A percentile compares a stretch with the other conserved stretches of the same genome.
Conservation (phyloP, 2,329 filamentous ascomycete species). For the Fusarium kyushuense region DNA sequence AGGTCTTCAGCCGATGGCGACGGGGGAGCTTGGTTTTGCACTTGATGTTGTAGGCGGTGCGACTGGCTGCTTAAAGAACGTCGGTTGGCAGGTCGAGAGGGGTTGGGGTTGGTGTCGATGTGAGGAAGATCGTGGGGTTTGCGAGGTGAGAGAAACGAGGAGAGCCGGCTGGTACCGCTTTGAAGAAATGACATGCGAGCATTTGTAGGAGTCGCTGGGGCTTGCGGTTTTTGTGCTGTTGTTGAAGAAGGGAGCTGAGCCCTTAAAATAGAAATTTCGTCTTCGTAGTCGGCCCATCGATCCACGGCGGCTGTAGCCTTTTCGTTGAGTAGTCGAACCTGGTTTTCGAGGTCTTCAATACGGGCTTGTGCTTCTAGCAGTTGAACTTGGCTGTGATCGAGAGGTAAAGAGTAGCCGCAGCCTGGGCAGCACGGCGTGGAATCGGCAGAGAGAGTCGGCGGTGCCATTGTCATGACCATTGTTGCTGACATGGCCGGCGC, state of each 20-base stretch:
- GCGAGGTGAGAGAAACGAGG: conserved; percentile 60
- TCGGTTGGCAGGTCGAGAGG: conserved; percentile 25
- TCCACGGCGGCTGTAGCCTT: conserved; percentile 75
- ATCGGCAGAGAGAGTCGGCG: conserved; percentile 42
- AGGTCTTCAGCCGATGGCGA: conserved; percentile 62
- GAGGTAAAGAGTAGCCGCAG: conserved; percentile 60
- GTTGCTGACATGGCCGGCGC: conserved; percentile 45
- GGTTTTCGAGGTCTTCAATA: conserved; percentile 76
- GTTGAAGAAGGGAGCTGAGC: conserved; percentile 49
- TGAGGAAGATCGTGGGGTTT: conserved; percentile 57
- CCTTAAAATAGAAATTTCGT: conserved; percentile 75
- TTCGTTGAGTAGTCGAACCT: conserved; percentile 76
- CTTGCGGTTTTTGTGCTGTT: conserved; percentile 24
- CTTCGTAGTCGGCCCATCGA: conserved; percentile 83
- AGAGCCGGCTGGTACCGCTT: conserved; percentile 59
- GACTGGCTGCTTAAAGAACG: conserved; percentile 39
- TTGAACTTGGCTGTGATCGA: conserved; percentile 55
- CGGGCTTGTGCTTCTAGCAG: conserved; percentile 68
- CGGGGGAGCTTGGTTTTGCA: conserved; percentile 23
- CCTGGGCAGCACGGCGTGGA: conserved; percentile 60
- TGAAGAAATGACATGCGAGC: conserved; percentile 60
- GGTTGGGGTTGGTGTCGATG: conserved; percentile 36
- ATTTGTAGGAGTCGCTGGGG: conserved; percentile 46
- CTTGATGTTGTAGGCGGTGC: conserved; percentile 19
- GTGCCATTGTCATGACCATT: conserved; percentile 54